These are phyloP conservation scores for Cyberlindnera nakhonratchasimensis DNA, from an alignment of 805 yeast species.

Conservation along the genomic window DNA sequence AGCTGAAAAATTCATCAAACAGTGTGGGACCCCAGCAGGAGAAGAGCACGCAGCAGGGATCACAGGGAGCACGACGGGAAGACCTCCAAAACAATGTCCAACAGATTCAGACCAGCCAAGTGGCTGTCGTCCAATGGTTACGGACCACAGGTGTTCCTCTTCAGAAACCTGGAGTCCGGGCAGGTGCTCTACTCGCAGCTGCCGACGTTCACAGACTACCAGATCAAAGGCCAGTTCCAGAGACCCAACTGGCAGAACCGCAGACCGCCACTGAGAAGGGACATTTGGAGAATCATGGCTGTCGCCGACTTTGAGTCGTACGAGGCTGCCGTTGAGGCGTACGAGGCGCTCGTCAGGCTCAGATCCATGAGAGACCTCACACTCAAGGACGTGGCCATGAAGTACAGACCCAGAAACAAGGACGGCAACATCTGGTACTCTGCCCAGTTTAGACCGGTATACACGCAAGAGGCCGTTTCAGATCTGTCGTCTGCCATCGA, in stretches of 20 bases:
- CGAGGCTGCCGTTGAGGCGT: constrained; percentile 67
- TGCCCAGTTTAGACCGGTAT: constrained; percentile 87
- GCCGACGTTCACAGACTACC: constrained; percentile 50
- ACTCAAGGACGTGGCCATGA: constrained; percentile 56
- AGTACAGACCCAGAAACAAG: constrained; percentile 65
- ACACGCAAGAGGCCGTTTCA: constrained; percentile 87
- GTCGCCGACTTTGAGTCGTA: constrained; percentile 65
- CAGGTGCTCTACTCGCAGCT: constrained; percentile 88
- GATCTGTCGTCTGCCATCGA: constrained; percentile 73
- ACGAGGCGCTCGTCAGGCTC: constrained; percentile 68
- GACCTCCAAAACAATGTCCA: constrained; percentile 19
- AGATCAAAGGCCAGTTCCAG: constrained; percentile 56
- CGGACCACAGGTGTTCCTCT: constrained; percentile 82
- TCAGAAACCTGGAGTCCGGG: constrained; percentile 83
- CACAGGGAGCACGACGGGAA: neutral
- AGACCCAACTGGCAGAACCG: constrained; percentile 90
- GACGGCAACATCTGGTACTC: constrained; percentile 83
- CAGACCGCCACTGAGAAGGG: constrained; percentile 75
- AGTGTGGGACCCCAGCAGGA: too few relatives aligned
- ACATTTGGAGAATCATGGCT: constrained; percentile 88
- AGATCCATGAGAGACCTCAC: constrained; percentile 68
- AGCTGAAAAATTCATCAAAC: neutral
- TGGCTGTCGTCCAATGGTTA: constrained; percentile 59
- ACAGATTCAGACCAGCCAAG: constrained; percentile 48
- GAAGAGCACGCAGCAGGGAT: too few relatives aligned